phyloP scores from a whole-genome alignment of 257 asterid species.

The Gentiana macrophylla region DNA sequence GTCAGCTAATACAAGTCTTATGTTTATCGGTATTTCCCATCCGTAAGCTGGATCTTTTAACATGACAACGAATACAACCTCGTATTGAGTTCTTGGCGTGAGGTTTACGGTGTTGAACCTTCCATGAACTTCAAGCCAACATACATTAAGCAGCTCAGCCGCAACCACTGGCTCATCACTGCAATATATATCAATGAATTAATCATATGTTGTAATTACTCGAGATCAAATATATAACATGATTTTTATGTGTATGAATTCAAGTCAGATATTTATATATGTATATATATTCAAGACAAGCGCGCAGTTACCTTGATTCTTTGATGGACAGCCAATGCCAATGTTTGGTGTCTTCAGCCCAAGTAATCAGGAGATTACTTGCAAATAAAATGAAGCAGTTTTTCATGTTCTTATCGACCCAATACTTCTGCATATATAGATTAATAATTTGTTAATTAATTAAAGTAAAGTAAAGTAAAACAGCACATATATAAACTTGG shows the following conservation, averaged over 20 bases:
- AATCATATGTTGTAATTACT: neutral
- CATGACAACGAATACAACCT: conserved; percentile 47
- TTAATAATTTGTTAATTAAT: neutral
- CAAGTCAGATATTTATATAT: neutral
- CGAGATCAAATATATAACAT: neutral
- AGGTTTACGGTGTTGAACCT: conserved; percentile 47
- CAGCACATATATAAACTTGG: neutral
- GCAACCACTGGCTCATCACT: conserved; percentile 37
- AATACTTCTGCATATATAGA: conserved; percentile 53
- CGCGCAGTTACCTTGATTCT: conserved; percentile 40
- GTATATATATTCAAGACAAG: no score
- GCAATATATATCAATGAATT: conserved; percentile 8
- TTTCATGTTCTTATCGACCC: conserved; percentile 49
- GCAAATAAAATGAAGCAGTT: conserved; percentile 71
- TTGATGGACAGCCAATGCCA: conserved; percentile 56
- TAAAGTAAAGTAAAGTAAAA: neutral
- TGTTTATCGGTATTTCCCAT: conserved; percentile 65
- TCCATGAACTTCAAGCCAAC: conserved; percentile 89
- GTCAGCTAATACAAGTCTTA: conserved; percentile 65
- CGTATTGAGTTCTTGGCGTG: conserved; percentile 47
- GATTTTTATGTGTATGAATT: neutral
- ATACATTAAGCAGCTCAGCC: conserved; percentile 58
- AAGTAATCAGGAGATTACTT: conserved; percentile 52
- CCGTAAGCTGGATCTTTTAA: conserved; percentile 61
- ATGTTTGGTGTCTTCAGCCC: conserved; percentile 46